Evolutionary conservation across 352 stramenopile species (phyloP), one percentile per base, ranked within the genome.

Genomic region (Blastocystis sp.): DNA sequence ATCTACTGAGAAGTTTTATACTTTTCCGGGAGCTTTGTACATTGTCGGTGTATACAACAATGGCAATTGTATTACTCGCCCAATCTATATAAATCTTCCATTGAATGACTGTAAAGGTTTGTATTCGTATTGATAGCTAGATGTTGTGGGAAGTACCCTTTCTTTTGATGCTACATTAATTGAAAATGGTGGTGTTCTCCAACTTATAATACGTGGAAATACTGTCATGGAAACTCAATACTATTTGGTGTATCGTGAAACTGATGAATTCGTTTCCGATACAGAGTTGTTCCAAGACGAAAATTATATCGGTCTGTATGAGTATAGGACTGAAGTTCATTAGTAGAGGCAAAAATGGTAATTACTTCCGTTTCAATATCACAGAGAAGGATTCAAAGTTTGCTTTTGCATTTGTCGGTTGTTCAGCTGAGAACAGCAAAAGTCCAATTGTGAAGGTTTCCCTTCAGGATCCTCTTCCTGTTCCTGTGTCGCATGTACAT

Each of bases 191-290:
- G 53, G 42, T 37, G 22, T 27, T 11, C 37, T 22, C 13, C 42
- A 54, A 11, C 66, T 84, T 44, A 44, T 84, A n/a, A 84, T 84
- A 51, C 48, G 73, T 54, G 73, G 73, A 30, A 84, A 84, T 51
- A 84, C 48, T 17, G 73, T 48, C 3, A 84, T 84, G 73, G 73
- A 84, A 40, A 84, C 53, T 17, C 73, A 84, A 51, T 84, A 84
- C 30, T 84, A 84, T 44, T 1, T 84, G 51, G 2, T 66, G 19
- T 60, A 66, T 35, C 57, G 35, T n/a, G 48, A 64, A 1, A 44
- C 48, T 17, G 44, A 48, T 24, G 1, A 5, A 11, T 84, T 69
- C 51, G 24, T 84, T 62, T 33, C 59, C 19, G 48, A 64, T 35
- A 22, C 13, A 54, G 42, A 64, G 7, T 37, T 84, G 6, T 84